Evolutionary conservation across 2,329 filamentous ascomycete species (phyloP), one percentile per base, ranked within the genome.

Genomic region (Xylaria sp.): DNA sequence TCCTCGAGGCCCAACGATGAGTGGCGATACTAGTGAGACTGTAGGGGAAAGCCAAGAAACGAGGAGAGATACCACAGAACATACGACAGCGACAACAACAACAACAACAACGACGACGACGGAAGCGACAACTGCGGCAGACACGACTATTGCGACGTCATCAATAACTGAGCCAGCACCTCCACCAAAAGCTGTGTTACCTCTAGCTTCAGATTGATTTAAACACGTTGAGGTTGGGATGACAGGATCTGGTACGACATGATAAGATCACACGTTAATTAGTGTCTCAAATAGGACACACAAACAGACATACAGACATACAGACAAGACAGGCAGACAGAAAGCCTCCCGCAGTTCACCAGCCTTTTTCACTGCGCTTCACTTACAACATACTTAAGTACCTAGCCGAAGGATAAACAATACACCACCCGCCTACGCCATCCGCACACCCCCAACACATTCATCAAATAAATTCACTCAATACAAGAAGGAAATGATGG

Each of bases 171-270:
- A 72, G 34, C 73, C 69, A n/a, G 66, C 65, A 54, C 67, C 63
- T 15, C 75, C 75, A 48, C 73, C 71, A 3, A 75, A 70, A 39
- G 75, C 73, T 28, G 63, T 74, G 15, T 60, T 76, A 20, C 70
- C 62, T 48, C 56, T 69, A 15, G 57, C 57, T 50, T 73, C 39
- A 72, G 54, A 28, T 23, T 52, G 23, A 61, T 41, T 4, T 37
- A 9, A 64, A 13, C n/a, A n/a, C n/a, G n/a, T 10, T 28, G 28
- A 9, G 15, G 23, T 56, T 46, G 48, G 15, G 13, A 46, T 25
- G 8, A 52, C 18, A 39, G 7, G 18, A 50, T 46, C 41, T 7
- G 4, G 41, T 18, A 46, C 41, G 18, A n/a, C 1, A 46, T 18
- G 15, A n/a, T 6, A 46, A 37, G 34, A 37, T 10, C 34, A 37